Percentiles rank a stretch among this genome's conserved stretches.
Evolutionary conservation across 768 basidiomycete species (phyloP).

Genomic region (Suillus brevipes): DNA sequence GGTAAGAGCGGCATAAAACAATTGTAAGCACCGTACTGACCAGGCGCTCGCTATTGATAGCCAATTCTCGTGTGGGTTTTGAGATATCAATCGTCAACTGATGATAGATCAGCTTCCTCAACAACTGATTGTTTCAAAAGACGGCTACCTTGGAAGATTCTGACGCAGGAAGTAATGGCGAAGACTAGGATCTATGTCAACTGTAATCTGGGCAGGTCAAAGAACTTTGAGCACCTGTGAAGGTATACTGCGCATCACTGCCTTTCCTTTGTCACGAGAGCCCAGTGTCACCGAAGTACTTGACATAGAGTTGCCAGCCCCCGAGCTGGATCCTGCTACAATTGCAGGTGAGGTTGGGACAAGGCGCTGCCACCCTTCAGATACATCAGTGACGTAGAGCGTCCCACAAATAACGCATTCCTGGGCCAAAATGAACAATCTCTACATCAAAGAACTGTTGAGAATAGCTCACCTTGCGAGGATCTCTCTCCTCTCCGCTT

Average conservation of each 20-base stretch:
- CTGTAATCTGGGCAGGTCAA: background rate
- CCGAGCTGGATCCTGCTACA: background rate
- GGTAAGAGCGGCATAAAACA: conserved; percentile 8
- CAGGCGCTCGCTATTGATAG: conserved; percentile 18
- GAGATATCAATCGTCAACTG: conserved; percentile 26
- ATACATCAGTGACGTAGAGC: conserved; percentile 60
- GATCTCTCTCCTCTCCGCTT: conserved; percentile 56
- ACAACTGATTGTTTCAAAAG: conserved; percentile 5
- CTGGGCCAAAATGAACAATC: conserved; percentile 36
- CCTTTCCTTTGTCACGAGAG: conserved; percentile 14
- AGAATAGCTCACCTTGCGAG: conserved; percentile 54
- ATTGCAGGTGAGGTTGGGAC: conserved; percentile 29
- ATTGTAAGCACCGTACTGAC: conserved; percentile 8
- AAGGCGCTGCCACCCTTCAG: conserved; percentile 48
- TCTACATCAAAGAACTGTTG: background rate
- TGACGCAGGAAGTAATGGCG: conserved; percentile 31
- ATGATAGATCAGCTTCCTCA: conserved; percentile 6
- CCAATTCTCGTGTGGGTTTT: conserved; percentile 15
- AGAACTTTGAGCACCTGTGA: conserved; percentile 13
- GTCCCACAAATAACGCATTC: conserved; percentile 77
- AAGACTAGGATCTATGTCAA: conserved; percentile 9
- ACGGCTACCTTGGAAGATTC: conserved; percentile 29
- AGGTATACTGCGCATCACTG: conserved; percentile 23
- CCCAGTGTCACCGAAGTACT: conserved; percentile 2
- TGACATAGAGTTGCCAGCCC: background rate